Evolutionary conservation across 2,329 filamentous ascomycete genomes (phyloP), one percentile per base, ranked within the genome.

Genomic region (Chaetomium olivaceum): DNA sequence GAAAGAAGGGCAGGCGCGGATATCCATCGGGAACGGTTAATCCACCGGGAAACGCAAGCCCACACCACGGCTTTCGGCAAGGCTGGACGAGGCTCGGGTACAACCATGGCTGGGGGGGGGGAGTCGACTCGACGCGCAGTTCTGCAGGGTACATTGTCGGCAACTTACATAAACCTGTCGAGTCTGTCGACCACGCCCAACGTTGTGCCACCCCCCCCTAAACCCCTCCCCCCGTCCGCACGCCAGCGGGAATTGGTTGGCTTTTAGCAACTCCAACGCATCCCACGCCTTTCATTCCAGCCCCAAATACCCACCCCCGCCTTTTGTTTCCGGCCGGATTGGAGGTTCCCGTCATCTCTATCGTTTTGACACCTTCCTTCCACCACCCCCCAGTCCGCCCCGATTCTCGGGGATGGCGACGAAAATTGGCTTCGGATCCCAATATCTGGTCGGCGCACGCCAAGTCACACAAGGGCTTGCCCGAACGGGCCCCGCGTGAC

Each of bases 61-160:
- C 12, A 29, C 27, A 36, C 3, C 33, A 33, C n/a, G 25, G 25
- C 16, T 14, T 31, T 16, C 25, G 43, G 33, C 58, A 51, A 60
- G 58, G 43, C 57, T 59, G 31, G 43, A 19, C 43, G 31, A 59
- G 43, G 39, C 57, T 59, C 43, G 43, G 23, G 43, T 59, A 48
- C 57, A 21, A 50, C 21, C 3, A 48, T 23, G 39, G 9, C 54
- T 56, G 54, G 9, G 21, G 31, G 21, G 31, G 27, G 27, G 27
- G 27, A 29, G 3, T 29, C 27, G 27, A 56, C 54, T 39, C 54
- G 54, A 39, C 21, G 52, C 43, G 58, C 19, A 12, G 51, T 11
- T 27, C 11, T 39, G 48, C 58, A 54, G 46, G 27, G 23, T 29
- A 27, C 29, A 36, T 36, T 36, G 31, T 21, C 58, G 58, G 58